Conservation (phyloP, 2,329 filamentous ascomycete genomes). For the Colletotrichum simmondsii region DNA sequence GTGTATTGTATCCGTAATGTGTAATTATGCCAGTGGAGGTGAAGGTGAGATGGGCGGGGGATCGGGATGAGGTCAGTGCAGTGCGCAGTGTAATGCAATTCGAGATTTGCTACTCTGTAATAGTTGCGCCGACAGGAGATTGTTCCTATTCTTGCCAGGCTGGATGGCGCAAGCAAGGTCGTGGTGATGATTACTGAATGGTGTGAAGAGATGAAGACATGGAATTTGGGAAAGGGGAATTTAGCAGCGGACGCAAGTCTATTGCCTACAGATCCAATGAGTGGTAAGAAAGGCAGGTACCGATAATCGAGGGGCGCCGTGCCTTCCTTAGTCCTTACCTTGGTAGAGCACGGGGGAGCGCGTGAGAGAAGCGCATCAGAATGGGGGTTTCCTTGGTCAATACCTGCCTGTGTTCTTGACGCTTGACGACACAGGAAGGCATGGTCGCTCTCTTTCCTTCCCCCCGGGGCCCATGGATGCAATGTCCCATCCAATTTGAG, state of each 20-base stretch:
- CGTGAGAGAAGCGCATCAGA: neutral
- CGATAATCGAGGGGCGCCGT: neutral
- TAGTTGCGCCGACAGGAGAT: neutral
- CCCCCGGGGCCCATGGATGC: slow-evolving; percentile 1
- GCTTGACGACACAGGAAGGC: neutral
- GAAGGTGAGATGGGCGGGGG: slow-evolving; percentile 3
- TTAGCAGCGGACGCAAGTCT: neutral
- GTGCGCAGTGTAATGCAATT: slow-evolving; percentile 1
- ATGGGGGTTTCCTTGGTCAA: neutral
- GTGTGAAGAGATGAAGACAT: neutral
- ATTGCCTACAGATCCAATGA: neutral
- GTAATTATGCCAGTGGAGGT: slow-evolving; percentile 27
- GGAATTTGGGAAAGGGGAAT: no score
- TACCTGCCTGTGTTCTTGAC: neutral
- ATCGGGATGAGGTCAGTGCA: slow-evolving; percentile 28
- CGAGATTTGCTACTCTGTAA: neutral
- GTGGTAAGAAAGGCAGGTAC: neutral
- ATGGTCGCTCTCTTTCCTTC: no score
- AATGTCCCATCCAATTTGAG: slow-evolving; percentile 33
- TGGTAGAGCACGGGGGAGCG: neutral
- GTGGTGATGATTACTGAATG: neutral
- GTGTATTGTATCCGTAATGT: slow-evolving; percentile 9
- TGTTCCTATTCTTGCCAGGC: neutral
- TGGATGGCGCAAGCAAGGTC: neutral
- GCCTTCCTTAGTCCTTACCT: no score